Percentiles rank a stretch among this genome's conserved stretches.
These are phyloP conservation scores for Geosmithia flava DNA, from an alignment of 2,329 filamentous ascomycete genomes.

Conservation along the genomic window DNA sequence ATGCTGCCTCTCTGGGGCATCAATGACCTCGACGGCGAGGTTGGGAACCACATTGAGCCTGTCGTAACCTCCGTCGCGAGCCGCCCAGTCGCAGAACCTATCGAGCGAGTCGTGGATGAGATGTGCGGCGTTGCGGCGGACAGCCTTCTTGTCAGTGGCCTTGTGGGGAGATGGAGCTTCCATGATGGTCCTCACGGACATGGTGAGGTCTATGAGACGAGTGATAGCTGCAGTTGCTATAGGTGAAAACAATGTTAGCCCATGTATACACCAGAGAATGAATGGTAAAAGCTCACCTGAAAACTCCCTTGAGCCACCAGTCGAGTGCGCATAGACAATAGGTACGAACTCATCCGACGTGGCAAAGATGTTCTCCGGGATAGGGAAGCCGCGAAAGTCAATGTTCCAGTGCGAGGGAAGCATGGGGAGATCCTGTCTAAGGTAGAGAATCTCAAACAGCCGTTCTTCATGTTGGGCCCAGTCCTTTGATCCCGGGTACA, in stretches of 20 bases:
- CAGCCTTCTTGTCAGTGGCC: not conserved
- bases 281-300: conserved; percentile 13
- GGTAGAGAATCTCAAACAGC: conserved; percentile 27
- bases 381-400: conserved; percentile 25
- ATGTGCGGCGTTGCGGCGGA: conserved; percentile 7
- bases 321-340: conserved; percentile 22
- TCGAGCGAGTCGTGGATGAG: conserved; percentile 21
- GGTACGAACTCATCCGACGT: conserved; percentile 16
- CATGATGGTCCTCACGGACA: conserved; percentile 17
- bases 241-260: not conserved
- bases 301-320: conserved; percentile 20
- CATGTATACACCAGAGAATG: not conserved
- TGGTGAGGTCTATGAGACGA: conserved; percentile 25
- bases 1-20: conserved; percentile 13
- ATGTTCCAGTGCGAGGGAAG: conserved; percentile 26
- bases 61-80: conserved; percentile 24
- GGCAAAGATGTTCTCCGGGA: conserved; percentile 22
- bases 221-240: conserved; percentile 25
- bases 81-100: conserved; percentile 25
- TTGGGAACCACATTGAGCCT: conserved; percentile 23
- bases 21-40: conserved; percentile 21
- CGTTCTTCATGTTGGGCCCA: conserved; percentile 39
- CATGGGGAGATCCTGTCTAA: conserved; percentile 26
- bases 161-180: conserved; percentile 21
- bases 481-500: conserved; percentile 27